phyloP scores from a whole-genome alignment of 2,329 filamentous ascomycete genomes.

The Paraphoma chrysanthemicola region DNA sequence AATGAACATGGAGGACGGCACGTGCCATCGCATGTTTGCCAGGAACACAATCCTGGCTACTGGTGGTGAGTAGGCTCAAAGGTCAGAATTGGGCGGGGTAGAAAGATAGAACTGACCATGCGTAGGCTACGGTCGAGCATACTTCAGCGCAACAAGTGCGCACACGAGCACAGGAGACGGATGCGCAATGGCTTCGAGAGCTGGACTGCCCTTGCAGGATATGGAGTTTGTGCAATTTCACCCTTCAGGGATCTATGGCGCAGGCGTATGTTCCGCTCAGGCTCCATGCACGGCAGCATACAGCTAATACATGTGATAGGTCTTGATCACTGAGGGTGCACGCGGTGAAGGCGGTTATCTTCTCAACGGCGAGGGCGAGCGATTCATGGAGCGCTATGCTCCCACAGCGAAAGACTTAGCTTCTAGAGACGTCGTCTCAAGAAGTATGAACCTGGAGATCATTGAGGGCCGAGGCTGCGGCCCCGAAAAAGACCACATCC shows the following conservation, averaged over 20 bases:
- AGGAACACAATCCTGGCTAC: constrained; percentile 58
- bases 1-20: constrained; percentile 59
- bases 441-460: constrained; percentile 59
- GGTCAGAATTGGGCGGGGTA: background rate
- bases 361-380: constrained; percentile 57
- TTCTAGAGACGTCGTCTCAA: constrained; percentile 56
- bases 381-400: constrained; percentile 61
- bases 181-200: constrained; percentile 58
- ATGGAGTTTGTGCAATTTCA: constrained; percentile 62
- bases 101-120: constrained; percentile 3
- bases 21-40: constrained; percentile 56
- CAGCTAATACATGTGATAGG: constrained; percentile 14
- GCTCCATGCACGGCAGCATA: no score
- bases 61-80: constrained; percentile 39
- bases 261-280: constrained; percentile 44
- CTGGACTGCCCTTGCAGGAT: constrained; percentile 58
- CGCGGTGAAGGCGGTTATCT: constrained; percentile 59
- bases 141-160: constrained; percentile 58
- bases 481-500: constrained; percentile 56
- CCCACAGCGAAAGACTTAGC: constrained; percentile 60
- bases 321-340: constrained; percentile 58
- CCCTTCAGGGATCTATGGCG: constrained; percentile 59
- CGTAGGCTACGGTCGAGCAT: constrained; percentile 56
- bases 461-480: constrained; percentile 56
- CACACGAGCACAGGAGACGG: constrained; percentile 60